phyloP scores from a whole-genome alignment of 148 eudicot genomes.

The Vaccinium corymbosum region DNA sequence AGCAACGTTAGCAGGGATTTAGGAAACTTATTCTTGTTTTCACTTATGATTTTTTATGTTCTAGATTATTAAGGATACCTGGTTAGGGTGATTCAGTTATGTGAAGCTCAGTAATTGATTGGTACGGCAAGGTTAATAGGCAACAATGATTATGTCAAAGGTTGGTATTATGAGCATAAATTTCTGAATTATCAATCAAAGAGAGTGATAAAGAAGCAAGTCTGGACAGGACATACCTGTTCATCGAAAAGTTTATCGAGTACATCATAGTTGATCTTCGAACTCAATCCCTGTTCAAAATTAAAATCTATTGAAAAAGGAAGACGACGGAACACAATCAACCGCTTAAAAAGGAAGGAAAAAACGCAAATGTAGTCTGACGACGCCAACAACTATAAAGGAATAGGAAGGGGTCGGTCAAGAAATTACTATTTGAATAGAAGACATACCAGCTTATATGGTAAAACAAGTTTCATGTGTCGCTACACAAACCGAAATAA shows the following conservation, averaged over 20 bases:
- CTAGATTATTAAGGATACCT: neutral
- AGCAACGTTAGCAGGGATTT: neutral
- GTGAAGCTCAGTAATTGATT: neutral
- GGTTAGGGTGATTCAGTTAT: neutral
- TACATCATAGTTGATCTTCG: constrained; percentile 44
- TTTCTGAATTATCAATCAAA: too few species aligned
- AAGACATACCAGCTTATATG: neutral
- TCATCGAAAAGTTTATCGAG: constrained; percentile 44
- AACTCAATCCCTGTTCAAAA: constrained; percentile 38
- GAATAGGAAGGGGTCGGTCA: neutral
- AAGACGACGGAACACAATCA: neutral
- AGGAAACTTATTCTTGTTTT: too few species aligned
- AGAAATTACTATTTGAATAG: neutral
- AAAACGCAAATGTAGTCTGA: neutral
- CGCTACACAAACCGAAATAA: neutral
- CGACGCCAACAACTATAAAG: neutral
- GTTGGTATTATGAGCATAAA: neutral
- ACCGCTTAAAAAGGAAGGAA: neutral
- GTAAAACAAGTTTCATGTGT: neutral
- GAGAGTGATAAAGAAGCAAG: neutral
- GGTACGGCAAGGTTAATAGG: neutral
- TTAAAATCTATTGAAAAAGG: neutral
- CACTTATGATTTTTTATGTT: too few species aligned
- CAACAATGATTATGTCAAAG: neutral
- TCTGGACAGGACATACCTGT: constrained; percentile 22